Evolutionary conservation across 306 rosid genomes (phyloP).

Genomic region (Luffa acutangula): DNA sequence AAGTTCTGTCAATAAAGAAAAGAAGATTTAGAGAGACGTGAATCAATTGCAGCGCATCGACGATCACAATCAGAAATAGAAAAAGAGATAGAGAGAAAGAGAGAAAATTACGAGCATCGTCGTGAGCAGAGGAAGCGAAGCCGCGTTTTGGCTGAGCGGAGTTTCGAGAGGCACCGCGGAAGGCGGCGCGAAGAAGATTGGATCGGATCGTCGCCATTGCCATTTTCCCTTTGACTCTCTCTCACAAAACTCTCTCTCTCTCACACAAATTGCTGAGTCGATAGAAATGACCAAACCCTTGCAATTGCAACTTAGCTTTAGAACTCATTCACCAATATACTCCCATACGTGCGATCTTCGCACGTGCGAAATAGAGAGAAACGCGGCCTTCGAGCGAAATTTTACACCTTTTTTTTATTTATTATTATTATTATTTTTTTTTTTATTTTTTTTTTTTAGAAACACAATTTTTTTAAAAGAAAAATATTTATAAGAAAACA

Average conservation of each 20-base stretch:
- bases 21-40: not conserved
- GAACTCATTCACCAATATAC: not conserved
- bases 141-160: constrained; percentile 43
- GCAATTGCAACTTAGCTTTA: not conserved
- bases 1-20: not conserved
- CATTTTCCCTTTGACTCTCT: constrained; percentile 27
- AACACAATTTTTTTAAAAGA: no score
- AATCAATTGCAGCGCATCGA: not conserved
- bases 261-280: not conserved
- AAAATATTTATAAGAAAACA: no score
- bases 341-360: not conserved
- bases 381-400: not conserved
- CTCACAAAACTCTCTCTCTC: not conserved
- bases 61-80: not conserved
- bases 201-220: constrained; percentile 72
- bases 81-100: not conserved
- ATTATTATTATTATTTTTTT: no score
- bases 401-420: no score
- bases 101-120: constrained; percentile 53
- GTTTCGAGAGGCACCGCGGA: constrained; percentile 42
- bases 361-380: not conserved
- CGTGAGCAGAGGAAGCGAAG: constrained; percentile 63
- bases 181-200: constrained; percentile 46
- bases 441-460: no score
- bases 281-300: not conserved